Evolutionary conservation across 164 flowering plant species (phyloP).

Genomic region (Echeveria elegans): DNA sequence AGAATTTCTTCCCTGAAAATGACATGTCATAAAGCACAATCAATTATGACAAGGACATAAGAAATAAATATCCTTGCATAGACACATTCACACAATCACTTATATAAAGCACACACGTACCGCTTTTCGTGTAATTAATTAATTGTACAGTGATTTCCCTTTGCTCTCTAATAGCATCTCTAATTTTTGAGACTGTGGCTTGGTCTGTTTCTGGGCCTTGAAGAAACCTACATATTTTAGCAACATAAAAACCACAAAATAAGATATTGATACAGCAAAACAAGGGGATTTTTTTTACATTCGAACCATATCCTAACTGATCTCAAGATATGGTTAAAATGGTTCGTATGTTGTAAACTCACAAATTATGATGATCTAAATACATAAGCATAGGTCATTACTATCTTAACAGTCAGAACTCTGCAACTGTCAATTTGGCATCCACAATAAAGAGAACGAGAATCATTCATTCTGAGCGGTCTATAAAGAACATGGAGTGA

Average conservation of each 20-base stretch:
- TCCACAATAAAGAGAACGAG: not conserved
- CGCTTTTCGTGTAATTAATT: constrained; percentile 91
- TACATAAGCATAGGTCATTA: not conserved
- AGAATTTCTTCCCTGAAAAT: constrained; percentile 83
- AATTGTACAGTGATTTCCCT: constrained; percentile 90
- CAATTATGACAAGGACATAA: too few relatives aligned
- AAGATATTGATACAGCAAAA: not conserved
- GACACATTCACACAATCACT: not conserved
- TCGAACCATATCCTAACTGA: not conserved
- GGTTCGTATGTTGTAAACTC: too few relatives aligned
- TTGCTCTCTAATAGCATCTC: constrained; percentile 87
- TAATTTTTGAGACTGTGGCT: constrained; percentile 65
- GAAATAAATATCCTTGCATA: not conserved
- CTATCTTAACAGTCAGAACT: not conserved
- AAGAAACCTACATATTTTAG: constrained; percentile 52
- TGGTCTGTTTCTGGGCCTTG: constrained; percentile 99
- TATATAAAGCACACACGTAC: constrained; percentile 23
- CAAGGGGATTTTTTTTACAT: too few relatives aligned
- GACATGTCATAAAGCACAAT: constrained; percentile 1
- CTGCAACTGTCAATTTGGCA: not conserved
- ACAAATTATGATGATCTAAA: not conserved
- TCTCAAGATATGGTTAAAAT: too few relatives aligned
- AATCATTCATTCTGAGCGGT: not conserved
- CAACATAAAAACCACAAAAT: not conserved
- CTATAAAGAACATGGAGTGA: not conserved